Base-by-base conservation (phyloP, 2,329 filamentous ascomycete genomes). In the Ilyonectria sp. region DNA sequence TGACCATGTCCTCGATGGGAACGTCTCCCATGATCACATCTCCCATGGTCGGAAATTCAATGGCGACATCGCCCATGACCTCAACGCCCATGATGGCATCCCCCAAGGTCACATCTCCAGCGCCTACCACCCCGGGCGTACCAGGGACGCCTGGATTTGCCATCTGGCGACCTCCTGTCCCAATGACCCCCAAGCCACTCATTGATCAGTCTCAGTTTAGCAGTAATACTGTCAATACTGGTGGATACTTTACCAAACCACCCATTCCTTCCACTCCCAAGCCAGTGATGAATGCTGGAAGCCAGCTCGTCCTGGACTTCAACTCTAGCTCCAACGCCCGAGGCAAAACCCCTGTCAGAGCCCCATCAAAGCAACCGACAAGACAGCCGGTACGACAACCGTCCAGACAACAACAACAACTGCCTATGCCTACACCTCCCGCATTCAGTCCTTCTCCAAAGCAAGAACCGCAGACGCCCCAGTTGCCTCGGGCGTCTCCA, bases 251-350 rank as follows among this genome's bases (percentile, higher is more conserved):
- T 58, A 56, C 71, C 21, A 81, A 80, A 56, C 82, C 82, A 7
- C 81, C 82, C 1, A 74, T 82, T 10, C 81, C 82, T 31, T 79
- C 81, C 35, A 81, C 79, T 37, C 79, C 80, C 10, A 84, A 83
- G 67, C 79, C 82, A 11, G 74, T 78, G 33, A 74, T 82, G 60
- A 78, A 76, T 53, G 68, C 71, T 26, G 75, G 75, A 15, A 81
- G 75, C 57, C 81, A 82, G 63, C 77, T 82, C 54, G 79, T 82
- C 29, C 67, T 82, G 59, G 80, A 82, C 61, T 75, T 81, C 60
- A 80, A 79, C 63, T 74, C 77, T 5, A 68, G 65, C 17, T 69
- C 74, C 23, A 79, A 77, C 44, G 70, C 71, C n/a, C 81, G 81
- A 62, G 79, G 75, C 11, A 82, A 81, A 54, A 75, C 78, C 23